Conservation (phyloP, 371 early-diverging fungal genomes). For the Mortierella sp. region DNA sequence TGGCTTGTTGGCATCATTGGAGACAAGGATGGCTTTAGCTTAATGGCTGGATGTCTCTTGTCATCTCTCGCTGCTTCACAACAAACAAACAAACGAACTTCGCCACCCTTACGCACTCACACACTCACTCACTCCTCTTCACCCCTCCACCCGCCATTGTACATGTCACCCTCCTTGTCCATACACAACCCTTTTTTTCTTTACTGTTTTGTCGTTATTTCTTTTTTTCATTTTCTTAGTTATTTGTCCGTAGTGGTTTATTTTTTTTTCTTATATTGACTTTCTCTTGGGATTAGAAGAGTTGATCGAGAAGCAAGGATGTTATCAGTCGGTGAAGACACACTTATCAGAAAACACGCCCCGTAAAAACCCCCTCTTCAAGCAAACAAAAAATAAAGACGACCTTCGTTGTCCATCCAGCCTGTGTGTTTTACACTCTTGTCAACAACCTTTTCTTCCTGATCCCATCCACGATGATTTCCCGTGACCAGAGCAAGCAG, state of each 20-base stretch:
- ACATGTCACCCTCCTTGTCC: conserved; percentile 4
- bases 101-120: neutral
- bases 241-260: neutral
- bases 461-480: no score
- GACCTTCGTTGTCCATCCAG: no score
- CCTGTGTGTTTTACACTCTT: no score
- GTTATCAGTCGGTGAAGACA: neutral
- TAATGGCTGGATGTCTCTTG: no score
- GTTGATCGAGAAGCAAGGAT: conserved; percentile 1
- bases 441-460: no score
- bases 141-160: conserved; percentile 5
- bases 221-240: neutral
- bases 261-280: neutral
- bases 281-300: neutral
- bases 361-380: no score
- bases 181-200: neutral
- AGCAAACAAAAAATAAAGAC: neutral
- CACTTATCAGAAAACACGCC: no score
- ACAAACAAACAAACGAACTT: neutral
- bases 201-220: conserved; percentile 2
- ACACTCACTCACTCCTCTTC: neutral
- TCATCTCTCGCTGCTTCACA: neutral
- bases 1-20: neutral
- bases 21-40: neutral
- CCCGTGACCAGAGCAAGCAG: no score